Percentiles rank a stretch among this genome's conserved stretches.
Conservation (phyloP, 2,329 filamentous ascomycete species). For the Aspergillus phoenicis region DNA sequence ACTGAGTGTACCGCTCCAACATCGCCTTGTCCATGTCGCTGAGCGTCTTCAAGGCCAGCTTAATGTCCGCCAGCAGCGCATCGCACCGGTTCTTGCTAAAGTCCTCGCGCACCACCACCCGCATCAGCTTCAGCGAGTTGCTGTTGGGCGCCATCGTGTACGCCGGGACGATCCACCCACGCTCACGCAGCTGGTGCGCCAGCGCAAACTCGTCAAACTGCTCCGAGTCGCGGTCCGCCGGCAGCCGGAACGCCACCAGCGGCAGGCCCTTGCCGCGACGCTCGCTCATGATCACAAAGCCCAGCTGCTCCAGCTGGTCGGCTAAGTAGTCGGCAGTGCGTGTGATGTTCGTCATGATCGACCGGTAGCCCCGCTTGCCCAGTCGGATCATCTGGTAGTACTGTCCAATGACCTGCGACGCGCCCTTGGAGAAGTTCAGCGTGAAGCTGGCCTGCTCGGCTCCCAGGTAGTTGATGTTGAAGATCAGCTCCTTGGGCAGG, state of each 20-base stretch:
- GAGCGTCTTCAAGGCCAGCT: slow-evolving; percentile 71
- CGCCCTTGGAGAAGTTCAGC: slow-evolving; percentile 95
- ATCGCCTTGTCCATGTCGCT: slow-evolving; percentile 72
- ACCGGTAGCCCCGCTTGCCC: slow-evolving; percentile 85
- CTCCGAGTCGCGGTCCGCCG: slow-evolving; percentile 54
- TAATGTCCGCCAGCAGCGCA: slow-evolving; percentile 74
- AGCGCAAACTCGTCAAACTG: slow-evolving; percentile 74
- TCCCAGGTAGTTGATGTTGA: slow-evolving; percentile 99
- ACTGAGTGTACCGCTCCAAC: slow-evolving; percentile 69
- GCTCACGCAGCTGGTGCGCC: slow-evolving; percentile 81
- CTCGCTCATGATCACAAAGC: slow-evolving; percentile 87
- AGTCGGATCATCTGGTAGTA: slow-evolving; percentile 97
- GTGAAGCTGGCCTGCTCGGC: slow-evolving; percentile 95
- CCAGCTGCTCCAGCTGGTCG: slow-evolving; percentile 69
- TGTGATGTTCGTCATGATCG: slow-evolving; percentile 93
- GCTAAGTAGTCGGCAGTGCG: slow-evolving; percentile 86
- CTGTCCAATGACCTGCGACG: slow-evolving; percentile 91
- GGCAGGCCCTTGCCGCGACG: slow-evolving; percentile 76
- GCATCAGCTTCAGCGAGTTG: slow-evolving; percentile 81
- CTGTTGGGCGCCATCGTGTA: slow-evolving; percentile 97
- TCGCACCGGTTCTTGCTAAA: slow-evolving; percentile 84
- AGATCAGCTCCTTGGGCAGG: slow-evolving; percentile 87
- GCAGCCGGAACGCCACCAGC: slow-evolving; percentile 83
- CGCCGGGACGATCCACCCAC: slow-evolving; percentile 91
- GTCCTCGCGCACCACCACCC: slow-evolving; percentile 89